Evolutionary conservation across 2,329 filamentous ascomycete genomes (phyloP).

Genomic region (Amylocarpus encephaloides): DNA sequence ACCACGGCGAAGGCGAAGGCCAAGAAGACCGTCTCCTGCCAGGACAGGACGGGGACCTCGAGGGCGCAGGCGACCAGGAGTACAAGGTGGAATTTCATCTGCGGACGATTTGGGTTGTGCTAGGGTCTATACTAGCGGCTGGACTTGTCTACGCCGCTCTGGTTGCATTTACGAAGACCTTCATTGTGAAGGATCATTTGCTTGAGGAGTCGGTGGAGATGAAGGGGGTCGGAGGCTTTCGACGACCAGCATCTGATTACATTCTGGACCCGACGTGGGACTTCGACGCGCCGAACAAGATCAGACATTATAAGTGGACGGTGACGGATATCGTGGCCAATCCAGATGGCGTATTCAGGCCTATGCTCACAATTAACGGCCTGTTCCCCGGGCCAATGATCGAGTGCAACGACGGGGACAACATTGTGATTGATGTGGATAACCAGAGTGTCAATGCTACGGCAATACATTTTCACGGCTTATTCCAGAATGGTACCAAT

Average conservation of each 20-base stretch:
- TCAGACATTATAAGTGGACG: slow-evolving; percentile 54
- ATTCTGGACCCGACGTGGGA: slow-evolving; percentile 53
- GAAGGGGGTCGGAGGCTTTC: slow-evolving; percentile 20
- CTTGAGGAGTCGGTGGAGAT: slow-evolving; percentile 12
- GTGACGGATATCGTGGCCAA: slow-evolving; percentile 52
- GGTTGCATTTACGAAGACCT: slow-evolving; percentile 19
- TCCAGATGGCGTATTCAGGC: slow-evolving; percentile 52
- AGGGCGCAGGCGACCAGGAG: slow-evolving; percentile 12
- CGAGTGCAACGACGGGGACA: slow-evolving; percentile 67
- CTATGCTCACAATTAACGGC: slow-evolving; percentile 66
- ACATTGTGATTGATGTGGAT: slow-evolving; percentile 59
- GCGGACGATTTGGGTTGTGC: slow-evolving; percentile 26
- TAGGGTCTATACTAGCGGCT: slow-evolving; percentile 18
- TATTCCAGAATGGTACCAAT: slow-evolving; percentile 71
- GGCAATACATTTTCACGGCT: slow-evolving; percentile 69
- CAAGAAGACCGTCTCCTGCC: slow-evolving; percentile 23
- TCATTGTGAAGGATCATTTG: slow-evolving; percentile 17
- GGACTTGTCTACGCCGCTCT: slow-evolving; percentile 19
- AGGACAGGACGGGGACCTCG: slow-evolving; percentile 16
- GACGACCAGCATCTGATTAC: slow-evolving; percentile 43
- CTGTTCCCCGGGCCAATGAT: slow-evolving; percentile 69
- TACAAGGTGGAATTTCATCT: slow-evolving; percentile 28
- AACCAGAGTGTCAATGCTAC: slow-evolving; percentile 60
- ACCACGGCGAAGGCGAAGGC: slow-evolving; percentile 13
- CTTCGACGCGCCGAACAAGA: slow-evolving; percentile 40